Evolutionary conservation across 2,329 filamentous ascomycete species (phyloP).

Genomic region (Colletotrichum horii): DNA sequence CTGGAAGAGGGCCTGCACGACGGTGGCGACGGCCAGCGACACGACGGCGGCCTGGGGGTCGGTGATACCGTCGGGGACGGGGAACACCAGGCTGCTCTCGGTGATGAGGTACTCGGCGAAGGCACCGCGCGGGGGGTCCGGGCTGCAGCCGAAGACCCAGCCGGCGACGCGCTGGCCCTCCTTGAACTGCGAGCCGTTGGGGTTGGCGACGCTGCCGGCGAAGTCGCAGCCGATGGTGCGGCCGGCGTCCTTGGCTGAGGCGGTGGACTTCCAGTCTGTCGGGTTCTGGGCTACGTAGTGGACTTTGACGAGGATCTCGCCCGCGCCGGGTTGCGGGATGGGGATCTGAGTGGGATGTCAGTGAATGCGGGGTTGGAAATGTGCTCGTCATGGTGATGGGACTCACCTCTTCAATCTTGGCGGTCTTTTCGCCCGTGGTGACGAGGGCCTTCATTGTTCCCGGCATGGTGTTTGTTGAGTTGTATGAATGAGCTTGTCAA

Average conservation of each 20-base stretch:
- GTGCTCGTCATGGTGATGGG: neutral
- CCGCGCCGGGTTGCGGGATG: constrained; percentile 30
- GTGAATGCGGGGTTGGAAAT: neutral
- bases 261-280: constrained; percentile 35
- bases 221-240: constrained; percentile 38
- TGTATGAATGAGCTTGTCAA: neutral
- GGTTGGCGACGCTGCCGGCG: constrained; percentile 32
- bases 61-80: neutral
- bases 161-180: constrained; percentile 37
- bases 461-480: neutral
- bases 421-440: constrained; percentile 30
- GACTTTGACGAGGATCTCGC: constrained; percentile 38
- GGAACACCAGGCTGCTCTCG: constrained; percentile 15
- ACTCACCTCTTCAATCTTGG: constrained; percentile 28
- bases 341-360: constrained; percentile 16
- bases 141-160: constrained; percentile 33
- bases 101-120: constrained; percentile 19
- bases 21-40: constrained; percentile 9
- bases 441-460: constrained; percentile 36
- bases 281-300: constrained; percentile 38
- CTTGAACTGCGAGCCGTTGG: constrained; percentile 33
- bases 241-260: constrained; percentile 22
- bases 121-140: constrained; percentile 15
- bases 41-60: constrained; percentile 10
- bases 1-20: constrained; percentile 17